Percentiles rank a stretch among this genome's conserved stretches.
These are phyloP conservation scores for Antarctomyces pellizariae DNA, from an alignment of 495 filamentous ascomycete genomes.

Conservation along the genomic window DNA sequence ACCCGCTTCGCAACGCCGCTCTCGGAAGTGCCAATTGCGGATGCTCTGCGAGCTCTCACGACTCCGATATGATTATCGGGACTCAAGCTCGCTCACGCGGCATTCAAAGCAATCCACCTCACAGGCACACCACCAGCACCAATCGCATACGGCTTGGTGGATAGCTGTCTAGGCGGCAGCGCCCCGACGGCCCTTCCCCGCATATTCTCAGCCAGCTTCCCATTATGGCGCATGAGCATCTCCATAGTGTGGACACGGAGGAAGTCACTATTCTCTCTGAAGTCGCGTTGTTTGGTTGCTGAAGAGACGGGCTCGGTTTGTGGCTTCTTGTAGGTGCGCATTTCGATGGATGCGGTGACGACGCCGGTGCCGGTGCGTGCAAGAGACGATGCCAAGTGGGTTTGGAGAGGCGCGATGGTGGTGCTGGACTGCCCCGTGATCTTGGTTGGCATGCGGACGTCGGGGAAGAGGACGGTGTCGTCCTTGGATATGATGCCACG, in stretches of 20 bases:
- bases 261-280: slow-evolving; percentile 85
- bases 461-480: slow-evolving; percentile 49
- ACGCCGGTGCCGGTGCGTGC: slow-evolving; percentile 14
- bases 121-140: slow-evolving; percentile 25
- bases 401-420: slow-evolving; percentile 39
- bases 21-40: too few relatives aligned
- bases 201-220: slow-evolving; percentile 72
- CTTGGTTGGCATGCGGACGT: slow-evolving; percentile 72
- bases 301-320: slow-evolving; percentile 16
- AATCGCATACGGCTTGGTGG: slow-evolving; percentile 26
- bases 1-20: too few relatives aligned
- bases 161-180: slow-evolving; percentile 58
- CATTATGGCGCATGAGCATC: slow-evolving; percentile 85
- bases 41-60: too few relatives aligned
- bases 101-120: slow-evolving; percentile 21
- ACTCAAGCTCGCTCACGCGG: too few relatives aligned
- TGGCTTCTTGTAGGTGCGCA: slow-evolving; percentile 53
- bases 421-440: slow-evolving; percentile 48
- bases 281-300: slow-evolving; percentile 56
- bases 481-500: slow-evolving; percentile 58
- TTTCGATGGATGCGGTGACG: slow-evolving; percentile 60
- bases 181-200: slow-evolving; percentile 64
- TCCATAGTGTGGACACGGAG: slow-evolving; percentile 85
- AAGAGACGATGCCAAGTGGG: slow-evolving; percentile 21
- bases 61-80: too few relatives aligned